Conservation (phyloP, 768 basidiomycete species). For the Rhizopogon sp. region DNA sequence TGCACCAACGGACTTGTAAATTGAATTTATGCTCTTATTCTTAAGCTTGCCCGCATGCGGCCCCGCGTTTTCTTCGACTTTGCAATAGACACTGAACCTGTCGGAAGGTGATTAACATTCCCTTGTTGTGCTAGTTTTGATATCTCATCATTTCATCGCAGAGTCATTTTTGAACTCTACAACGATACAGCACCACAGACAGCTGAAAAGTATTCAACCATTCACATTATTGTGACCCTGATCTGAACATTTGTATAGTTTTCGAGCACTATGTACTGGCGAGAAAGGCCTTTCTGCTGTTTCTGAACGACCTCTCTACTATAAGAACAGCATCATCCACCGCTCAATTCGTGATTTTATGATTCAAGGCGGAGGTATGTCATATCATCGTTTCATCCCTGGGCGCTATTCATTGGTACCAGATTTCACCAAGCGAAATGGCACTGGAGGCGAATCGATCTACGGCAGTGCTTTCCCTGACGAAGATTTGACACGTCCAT, state of each 20-base stretch:
- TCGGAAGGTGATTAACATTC: slow-evolving; percentile 45
- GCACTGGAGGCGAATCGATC: slow-evolving; percentile 78
- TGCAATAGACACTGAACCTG: slow-evolving; percentile 39
- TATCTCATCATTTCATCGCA: slow-evolving; percentile 21
- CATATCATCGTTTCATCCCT: neutral
- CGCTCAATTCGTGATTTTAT: slow-evolving; percentile 76
- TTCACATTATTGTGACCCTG: neutral
- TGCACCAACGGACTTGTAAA: no score
- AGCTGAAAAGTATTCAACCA: slow-evolving; percentile 61
- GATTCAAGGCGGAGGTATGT: slow-evolving; percentile 74
- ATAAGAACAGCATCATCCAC: slow-evolving; percentile 77
- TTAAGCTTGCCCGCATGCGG: slow-evolving; percentile 11
- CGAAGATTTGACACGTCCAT: slow-evolving; percentile 60
- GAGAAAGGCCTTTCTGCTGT: slow-evolving; percentile 68
- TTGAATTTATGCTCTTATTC: no score
- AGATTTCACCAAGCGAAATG: slow-evolving; percentile 80
- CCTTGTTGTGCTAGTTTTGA: neutral
- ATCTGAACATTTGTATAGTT: slow-evolving; percentile 41
- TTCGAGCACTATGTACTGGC: slow-evolving; percentile 82
- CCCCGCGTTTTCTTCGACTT: slow-evolving; percentile 72
- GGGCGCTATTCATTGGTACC: slow-evolving; percentile 1
- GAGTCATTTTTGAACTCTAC: slow-evolving; percentile 74
- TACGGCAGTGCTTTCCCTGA: slow-evolving; percentile 74
- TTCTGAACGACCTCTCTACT: slow-evolving; percentile 69
- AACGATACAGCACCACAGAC: slow-evolving; percentile 71